Evolutionary conservation across 2,329 filamentous ascomycete genomes (phyloP), one percentile per base, ranked within the genome.

Genomic region (Epichloe brachyelytri): DNA sequence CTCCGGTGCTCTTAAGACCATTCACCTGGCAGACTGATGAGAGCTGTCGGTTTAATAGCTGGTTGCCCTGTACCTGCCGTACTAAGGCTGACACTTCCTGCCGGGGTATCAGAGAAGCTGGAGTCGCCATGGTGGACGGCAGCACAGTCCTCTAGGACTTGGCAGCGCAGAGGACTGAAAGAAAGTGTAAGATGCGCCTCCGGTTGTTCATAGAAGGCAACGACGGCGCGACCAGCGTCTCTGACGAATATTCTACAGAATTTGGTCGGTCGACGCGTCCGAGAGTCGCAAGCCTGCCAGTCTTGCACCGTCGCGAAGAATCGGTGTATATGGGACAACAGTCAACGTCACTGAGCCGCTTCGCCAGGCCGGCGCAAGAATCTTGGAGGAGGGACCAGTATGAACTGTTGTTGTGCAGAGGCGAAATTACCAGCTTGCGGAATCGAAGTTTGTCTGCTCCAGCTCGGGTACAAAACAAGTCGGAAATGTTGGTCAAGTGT

Each of bases 21-120:
- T 95, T 87, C 54, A 78, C 73, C 56, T 80, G 78, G 62, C 91
- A 86, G 57, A 97, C 83, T 49, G 76, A 76, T 60, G 88, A 86
- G 46, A 96, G 77, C 60, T 90, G 82, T 19, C 72, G 69, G 60
- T 80, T 80, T 33, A 78, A 67, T 20, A 81, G 65, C 12, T 67
- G 57, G 37, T 65, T 70, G 43, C 65, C 65, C 53, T 74, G 66
- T 15, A 75, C 66, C 50, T 70, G 66, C 54, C 71, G 65, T 43
- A 72, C 63, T 48, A 80, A 68, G 44, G 62, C 57, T 53, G 68
- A 64, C 53, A 75, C 69, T 51, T 80, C 76, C 33, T 63, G 60
- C 51, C 62, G 61, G 46, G 67, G 56, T 49, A 69, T 64, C 40
- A 58, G 53, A 52, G 55, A 55, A 57, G 61, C 40, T 19, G 57